These are phyloP conservation scores for Luzula sylvatica DNA, from an alignment of 176 grass and related monocot genomes.

Conservation along the genomic window DNA sequence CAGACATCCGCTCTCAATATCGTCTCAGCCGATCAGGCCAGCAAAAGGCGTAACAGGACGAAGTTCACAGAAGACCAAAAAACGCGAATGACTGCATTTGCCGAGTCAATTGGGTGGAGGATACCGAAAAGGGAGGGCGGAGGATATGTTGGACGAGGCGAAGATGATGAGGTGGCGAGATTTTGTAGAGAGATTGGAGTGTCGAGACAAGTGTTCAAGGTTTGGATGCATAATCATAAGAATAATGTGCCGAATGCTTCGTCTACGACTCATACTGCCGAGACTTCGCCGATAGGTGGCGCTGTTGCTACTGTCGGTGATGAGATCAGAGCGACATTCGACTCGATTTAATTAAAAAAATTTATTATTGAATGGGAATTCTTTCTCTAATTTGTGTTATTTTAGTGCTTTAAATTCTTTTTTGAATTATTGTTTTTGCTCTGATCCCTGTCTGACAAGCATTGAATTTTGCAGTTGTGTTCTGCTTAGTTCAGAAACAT, in stretches of 20 bases:
- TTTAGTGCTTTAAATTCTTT: conserved; percentile 9
- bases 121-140: conserved; percentile 74
- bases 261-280: conserved; percentile 30
- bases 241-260: conserved; percentile 32
- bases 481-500: not conserved
- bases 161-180: conserved; percentile 58
- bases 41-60: conserved; percentile 64
- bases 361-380: not conserved
- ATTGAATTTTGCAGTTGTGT: conserved; percentile 12
- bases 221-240: conserved; percentile 99
- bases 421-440: not conserved
- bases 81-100: conserved; percentile 53
- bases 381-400: not conserved
- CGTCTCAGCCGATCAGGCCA: conserved; percentile 16
- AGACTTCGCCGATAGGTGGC: conserved; percentile 6
- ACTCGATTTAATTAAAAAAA: conserved; percentile 8
- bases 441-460: conserved; percentile 8
- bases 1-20: conserved; percentile 19
- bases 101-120: conserved; percentile 69
- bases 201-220: conserved; percentile 73
- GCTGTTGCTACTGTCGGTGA: conserved; percentile 19
- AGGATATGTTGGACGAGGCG: conserved; percentile 14
- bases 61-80: conserved; percentile 88
- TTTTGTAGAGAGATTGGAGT: conserved; percentile 89
- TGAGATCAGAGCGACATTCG: conserved; percentile 42